These are phyloP conservation scores for Erigeron philadelphicus DNA, from an alignment of 140 eudicot species.

Conservation along the genomic window DNA sequence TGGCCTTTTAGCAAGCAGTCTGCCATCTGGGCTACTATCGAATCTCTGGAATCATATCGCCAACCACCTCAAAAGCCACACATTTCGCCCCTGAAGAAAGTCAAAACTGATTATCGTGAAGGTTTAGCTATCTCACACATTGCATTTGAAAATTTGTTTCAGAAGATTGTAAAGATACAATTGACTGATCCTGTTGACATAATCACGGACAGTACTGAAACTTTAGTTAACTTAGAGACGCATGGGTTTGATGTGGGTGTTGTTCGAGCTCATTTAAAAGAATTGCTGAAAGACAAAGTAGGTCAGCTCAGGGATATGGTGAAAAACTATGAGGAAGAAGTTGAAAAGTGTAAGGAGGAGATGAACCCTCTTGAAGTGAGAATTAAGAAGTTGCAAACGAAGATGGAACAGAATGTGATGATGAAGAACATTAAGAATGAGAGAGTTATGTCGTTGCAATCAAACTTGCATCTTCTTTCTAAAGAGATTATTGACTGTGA, in stretches of 20 bases:
- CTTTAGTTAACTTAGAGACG: constrained; percentile 26
- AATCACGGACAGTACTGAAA: constrained; percentile 22
- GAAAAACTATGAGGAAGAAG: background rate
- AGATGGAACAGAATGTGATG: no score
- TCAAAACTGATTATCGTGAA: constrained; percentile 31
- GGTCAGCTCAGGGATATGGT: constrained; percentile 10
- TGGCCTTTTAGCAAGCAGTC: constrained; percentile 36
- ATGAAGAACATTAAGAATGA: no score
- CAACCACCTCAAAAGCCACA: constrained; percentile 37
- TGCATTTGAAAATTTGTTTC: constrained; percentile 27
- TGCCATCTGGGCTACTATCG: constrained; percentile 37
- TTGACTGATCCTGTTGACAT: constrained; percentile 15
- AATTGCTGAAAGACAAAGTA: constrained; percentile 22
- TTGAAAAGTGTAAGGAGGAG: no score
- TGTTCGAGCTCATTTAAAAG: constrained; percentile 22
- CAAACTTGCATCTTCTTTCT: no score
- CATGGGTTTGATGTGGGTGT: constrained; percentile 38
- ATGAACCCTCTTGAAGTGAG: no score
- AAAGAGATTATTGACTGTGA: no score
- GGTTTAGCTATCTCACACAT: constrained; percentile 38
- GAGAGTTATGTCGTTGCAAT: background rate
- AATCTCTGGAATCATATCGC: constrained; percentile 24
- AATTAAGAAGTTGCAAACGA: background rate
- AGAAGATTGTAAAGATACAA: constrained; percentile 21
- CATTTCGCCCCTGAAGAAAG: constrained; percentile 20